These are phyloP conservation scores for Cryoendolithus antarcticus DNA, from an alignment of 2,329 filamentous ascomycete genomes.

Conservation along the genomic window DNA sequence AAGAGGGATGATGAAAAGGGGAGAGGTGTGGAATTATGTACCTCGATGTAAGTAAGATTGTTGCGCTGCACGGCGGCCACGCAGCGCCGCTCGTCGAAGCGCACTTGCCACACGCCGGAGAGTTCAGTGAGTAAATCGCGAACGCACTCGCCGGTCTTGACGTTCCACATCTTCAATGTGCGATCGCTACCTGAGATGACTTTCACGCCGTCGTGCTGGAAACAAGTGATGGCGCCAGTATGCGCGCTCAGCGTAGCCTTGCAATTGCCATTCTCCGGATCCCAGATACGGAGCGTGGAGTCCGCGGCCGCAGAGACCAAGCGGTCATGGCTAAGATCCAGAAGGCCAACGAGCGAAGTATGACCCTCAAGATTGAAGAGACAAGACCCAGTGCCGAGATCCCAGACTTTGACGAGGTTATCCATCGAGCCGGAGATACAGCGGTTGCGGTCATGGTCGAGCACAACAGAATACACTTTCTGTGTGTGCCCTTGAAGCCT, in stretches of 20 bases:
- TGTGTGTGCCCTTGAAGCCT: constrained; percentile 74
- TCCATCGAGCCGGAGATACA: constrained; percentile 99
- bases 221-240: constrained; percentile 95
- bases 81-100: constrained; percentile 88
- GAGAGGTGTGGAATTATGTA: constrained; percentile 26
- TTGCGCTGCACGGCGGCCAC: constrained; percentile 94
- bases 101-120: constrained; percentile 97
- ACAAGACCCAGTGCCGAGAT: constrained; percentile 70
- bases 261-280: constrained; percentile 83
- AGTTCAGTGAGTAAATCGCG: constrained; percentile 87
- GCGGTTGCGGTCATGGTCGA: constrained; percentile 81
- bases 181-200: constrained; percentile 93
- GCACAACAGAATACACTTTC: constrained; percentile 94
- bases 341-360: constrained; percentile 75
- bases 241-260: constrained; percentile 84
- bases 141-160: constrained; percentile 80
- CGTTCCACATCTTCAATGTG: constrained; percentile 98
- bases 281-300: constrained; percentile 91
- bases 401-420: constrained; percentile 96
- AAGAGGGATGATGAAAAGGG: not conserved
- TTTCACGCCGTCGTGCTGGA: constrained; percentile 93
- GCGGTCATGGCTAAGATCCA: constrained; percentile 79
- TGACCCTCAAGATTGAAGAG: constrained; percentile 89
- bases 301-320: constrained; percentile 93
- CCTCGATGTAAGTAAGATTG: constrained; percentile 88